Evolutionary conservation across 306 rosid genomes (phyloP), one percentile per base, ranked within the genome.

Genomic region (Prunus kanzakura): DNA sequence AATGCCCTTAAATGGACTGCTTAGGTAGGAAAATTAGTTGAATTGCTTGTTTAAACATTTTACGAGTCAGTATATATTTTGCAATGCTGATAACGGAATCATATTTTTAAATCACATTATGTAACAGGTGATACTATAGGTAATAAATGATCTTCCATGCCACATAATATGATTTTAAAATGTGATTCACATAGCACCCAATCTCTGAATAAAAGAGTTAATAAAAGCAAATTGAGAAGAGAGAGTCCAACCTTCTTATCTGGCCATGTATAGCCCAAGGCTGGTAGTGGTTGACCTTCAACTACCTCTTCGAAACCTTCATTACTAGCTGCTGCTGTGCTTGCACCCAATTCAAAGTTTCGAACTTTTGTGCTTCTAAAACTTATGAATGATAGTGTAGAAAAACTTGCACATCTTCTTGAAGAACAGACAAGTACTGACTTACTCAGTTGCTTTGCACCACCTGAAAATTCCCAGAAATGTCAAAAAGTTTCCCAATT

Each of bases 261-360:
- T 45, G 77, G 13, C 68, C 32, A 43, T 46, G 77, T 10, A 60
- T 38, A 76, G 23, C 64, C 38, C 41, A 80, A 65, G 9, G 73
- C 25, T 2, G 54, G 54, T 15, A 49, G 16, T 49, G 85, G 66
- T 16, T 72, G 83, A 51, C 84, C 88, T 68, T 78, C 87, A 20
- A 87, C 77, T 46, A 71, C 78, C 61, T 65, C 82, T 4, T 79
- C 49, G 0, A 38, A 29, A 22, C 64, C 55, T 73, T 63, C 77
- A 60, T 25, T 29, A 23, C 57, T 8, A 52, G 49, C 70, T 30
- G 62, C 80, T 69, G 82, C 62, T 57, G 82, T 66, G 22, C 58
- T 60, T 20, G 52, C 19, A 0, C 3, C 11, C 11, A 64, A 61
- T 62, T 15, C 82, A 65, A 83, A 11, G 38, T 35, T 72, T 15